Evolutionary conservation across 192 early-diverging fungal genomes (phyloP), one percentile per base, ranked within the genome.

Genomic region (Nowakowskiella sp.): DNA sequence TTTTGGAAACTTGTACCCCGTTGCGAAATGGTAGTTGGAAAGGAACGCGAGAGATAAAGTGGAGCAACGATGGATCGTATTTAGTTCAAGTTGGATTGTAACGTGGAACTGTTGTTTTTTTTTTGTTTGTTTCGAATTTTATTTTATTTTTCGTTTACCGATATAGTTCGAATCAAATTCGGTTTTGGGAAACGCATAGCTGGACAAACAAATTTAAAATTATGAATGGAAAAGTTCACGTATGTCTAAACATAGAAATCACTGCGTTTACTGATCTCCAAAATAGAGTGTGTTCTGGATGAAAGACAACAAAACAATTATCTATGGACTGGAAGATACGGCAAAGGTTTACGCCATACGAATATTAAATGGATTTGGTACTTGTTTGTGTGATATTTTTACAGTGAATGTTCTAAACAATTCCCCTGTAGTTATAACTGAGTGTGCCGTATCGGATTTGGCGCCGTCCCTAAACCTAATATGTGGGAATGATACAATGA

Each of bases 201-300:
- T 79, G 77, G 77, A 25, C 50, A 55, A 16, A 46, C 25, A 21
- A 58, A 55, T 25, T 65, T 55, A 49, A 51, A 64, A 47, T 65
- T 62, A 24, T 43, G 50, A 44, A 64, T 44, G 42, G 61, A 57
- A n/a, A 44, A 58, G 60, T 64, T 56, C 55, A 68, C 44, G 50
- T 58, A 53, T n/a, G 25, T 27, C 21, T 8, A 32, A 44, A 27
- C 6, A 1, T 2, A 31, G 23, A 29, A 23, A 29, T 42, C 22
- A 6, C 24, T 56, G 31, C 32, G 33, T 36, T 23, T 31, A 13
- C 45, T 8, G 6, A 25, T 27, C 16, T 10, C n/a, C 32, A 7
- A 23, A 6, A 7, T 31, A 80, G 64, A 64, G 71, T 42, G 77
- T 74, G 6, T 69, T 66, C 39, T 84, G 82, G 82, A 68, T 75